Evolutionary conservation across 2,329 filamentous ascomycete species (phyloP).

Genomic region (Clarireedia hainanense): DNA sequence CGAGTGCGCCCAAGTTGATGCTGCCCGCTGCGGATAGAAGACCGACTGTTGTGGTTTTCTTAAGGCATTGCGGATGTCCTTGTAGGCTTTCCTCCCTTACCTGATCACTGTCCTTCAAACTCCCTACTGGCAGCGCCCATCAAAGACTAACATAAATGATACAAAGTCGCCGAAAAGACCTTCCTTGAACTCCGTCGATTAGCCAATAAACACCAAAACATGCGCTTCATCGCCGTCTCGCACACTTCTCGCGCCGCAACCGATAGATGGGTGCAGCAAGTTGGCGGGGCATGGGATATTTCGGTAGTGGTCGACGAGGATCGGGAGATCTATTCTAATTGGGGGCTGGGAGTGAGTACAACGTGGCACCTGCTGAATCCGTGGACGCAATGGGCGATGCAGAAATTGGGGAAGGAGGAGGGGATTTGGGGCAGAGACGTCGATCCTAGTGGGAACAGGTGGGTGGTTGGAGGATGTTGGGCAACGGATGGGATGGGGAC

Average conservation of each 20-base stretch:
- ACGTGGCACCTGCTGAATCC: slow-evolving; percentile 59
- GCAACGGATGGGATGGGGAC: slow-evolving; percentile 31
- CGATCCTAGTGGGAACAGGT: slow-evolving; percentile 58
- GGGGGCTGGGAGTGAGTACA: slow-evolving; percentile 56
- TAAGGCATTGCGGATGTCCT: slow-evolving; percentile 69
- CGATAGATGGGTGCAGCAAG: slow-evolving; percentile 31
- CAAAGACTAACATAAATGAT: neutral
- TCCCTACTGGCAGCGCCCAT: neutral
- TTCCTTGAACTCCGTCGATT: slow-evolving; percentile 48
- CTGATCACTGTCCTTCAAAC: too few relatives aligned
- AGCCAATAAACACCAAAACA: slow-evolving; percentile 42
- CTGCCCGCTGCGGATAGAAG: slow-evolving; percentile 42
- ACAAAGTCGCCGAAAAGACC: slow-evolving; percentile 58
- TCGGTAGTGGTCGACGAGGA: slow-evolving; percentile 53
- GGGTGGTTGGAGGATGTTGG: slow-evolving; percentile 57
- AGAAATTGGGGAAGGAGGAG: slow-evolving; percentile 52
- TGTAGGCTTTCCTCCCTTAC: slow-evolving; percentile 40
- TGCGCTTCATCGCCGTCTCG: slow-evolving; percentile 55
- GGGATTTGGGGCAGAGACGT: slow-evolving; percentile 54
- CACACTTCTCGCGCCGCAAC: slow-evolving; percentile 53
- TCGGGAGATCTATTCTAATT: slow-evolving; percentile 54
- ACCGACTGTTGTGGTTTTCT: slow-evolving; percentile 56
- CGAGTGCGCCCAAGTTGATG: slow-evolving; percentile 14
- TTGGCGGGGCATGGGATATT: slow-evolving; percentile 37
- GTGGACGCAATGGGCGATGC: slow-evolving; percentile 45